Conservation (phyloP, 352 stramenopile species). For the Phytophthora megakarya region DNA sequence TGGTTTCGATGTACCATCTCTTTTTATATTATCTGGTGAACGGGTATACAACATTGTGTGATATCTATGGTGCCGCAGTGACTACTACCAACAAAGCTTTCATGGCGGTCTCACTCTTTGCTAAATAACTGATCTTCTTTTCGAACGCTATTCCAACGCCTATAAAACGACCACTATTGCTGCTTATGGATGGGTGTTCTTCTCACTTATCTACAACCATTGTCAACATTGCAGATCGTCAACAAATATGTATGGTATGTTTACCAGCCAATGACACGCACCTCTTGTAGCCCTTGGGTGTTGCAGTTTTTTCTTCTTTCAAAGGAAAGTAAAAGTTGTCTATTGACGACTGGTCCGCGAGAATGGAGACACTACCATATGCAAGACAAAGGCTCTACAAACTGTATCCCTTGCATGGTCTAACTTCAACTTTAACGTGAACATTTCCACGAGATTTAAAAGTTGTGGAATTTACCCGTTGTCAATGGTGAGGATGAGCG, state of each 20-base stretch:
- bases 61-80: not conserved
- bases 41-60: not conserved
- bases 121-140: slow-evolving; percentile 3
- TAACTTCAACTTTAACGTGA: slow-evolving; percentile 4
- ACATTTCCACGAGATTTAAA: slow-evolving; percentile 10
- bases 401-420: too few species aligned
- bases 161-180: not conserved
- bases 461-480: slow-evolving; percentile 10
- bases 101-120: slow-evolving; percentile 1
- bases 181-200: slow-evolving; percentile 6
- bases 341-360: too few species aligned
- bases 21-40: not conserved
- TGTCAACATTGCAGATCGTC: not conserved
- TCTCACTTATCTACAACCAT: slow-evolving; percentile 4
- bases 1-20: not conserved
- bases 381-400: too few species aligned
- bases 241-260: not conserved
- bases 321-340: too few species aligned
- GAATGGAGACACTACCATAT: too few species aligned
- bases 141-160: not conserved
- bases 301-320: not conserved
- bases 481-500: slow-evolving; percentile 5
- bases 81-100: not conserved
- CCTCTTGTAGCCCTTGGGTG: slow-evolving; percentile 5
- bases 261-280: slow-evolving; percentile 1